Evolutionary conservation across 2,329 filamentous ascomycete genomes (phyloP).

Genomic region (Zymoseptoria crescenta): DNA sequence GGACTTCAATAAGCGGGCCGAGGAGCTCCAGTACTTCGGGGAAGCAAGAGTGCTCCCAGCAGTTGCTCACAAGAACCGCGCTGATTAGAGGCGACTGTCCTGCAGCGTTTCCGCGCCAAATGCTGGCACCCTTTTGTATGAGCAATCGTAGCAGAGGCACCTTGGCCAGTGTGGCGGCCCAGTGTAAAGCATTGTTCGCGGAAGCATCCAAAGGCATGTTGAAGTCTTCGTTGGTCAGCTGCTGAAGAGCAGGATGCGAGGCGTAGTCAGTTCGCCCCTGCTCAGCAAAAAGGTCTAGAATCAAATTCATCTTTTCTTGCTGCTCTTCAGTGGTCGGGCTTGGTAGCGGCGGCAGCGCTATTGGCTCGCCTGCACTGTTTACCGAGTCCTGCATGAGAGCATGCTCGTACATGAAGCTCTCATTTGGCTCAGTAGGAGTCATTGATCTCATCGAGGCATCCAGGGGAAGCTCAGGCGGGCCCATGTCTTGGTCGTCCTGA

Average conservation of each 20-base stretch:
- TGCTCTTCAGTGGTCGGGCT: conserved; percentile 53
- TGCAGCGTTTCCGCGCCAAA: conserved; percentile 77
- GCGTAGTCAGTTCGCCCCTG: conserved; percentile 60
- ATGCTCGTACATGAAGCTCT: conserved; percentile 63
- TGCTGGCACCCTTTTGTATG: conserved; percentile 75
- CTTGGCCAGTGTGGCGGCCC: conserved; percentile 87
- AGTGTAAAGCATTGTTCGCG: conserved; percentile 85
- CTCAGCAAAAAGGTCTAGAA: conserved; percentile 64
- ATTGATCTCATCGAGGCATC: conserved; percentile 52
- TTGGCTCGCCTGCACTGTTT: conserved; percentile 46
- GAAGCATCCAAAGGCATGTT: conserved; percentile 89
- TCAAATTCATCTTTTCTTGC: conserved; percentile 70
- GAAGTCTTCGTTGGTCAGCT: conserved; percentile 69
- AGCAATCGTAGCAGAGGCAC: conserved; percentile 74
- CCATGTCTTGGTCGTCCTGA: conserved; percentile 32
- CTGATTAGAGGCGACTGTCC: conserved; percentile 92
- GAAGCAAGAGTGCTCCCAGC: conserved; percentile 83
- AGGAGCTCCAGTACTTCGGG: conserved; percentile 83
- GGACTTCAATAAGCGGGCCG: conserved; percentile 80
- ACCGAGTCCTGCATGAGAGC: conserved; percentile 25
- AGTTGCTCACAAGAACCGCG: conserved; percentile 88
- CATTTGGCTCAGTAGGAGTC: conserved; percentile 71
- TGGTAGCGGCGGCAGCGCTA: conserved; percentile 58
- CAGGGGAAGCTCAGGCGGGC: conserved; percentile 30
- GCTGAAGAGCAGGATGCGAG: conserved; percentile 68